phyloP scores from a whole-genome alignment of 495 filamentous ascomycete species.

The Talaromyces nanjingensis region DNA sequence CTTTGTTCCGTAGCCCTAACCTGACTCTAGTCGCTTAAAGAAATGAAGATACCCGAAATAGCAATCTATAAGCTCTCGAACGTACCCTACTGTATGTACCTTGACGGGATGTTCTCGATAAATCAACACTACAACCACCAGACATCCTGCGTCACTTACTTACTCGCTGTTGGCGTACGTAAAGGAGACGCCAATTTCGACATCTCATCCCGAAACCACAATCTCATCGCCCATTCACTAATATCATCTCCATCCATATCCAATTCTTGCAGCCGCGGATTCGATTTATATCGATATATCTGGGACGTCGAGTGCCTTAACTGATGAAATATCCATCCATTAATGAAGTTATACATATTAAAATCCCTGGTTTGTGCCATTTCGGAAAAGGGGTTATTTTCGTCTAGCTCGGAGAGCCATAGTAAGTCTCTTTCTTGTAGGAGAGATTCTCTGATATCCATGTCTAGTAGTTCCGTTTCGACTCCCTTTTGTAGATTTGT shows the following conservation, averaged over 20 bases:
- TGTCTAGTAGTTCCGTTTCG: conserved; percentile 3
- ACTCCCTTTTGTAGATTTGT: conserved; percentile 6
- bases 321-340: conserved; percentile 27
- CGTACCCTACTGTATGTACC: background rate
- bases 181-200: background rate
- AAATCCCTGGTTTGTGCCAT: conserved; percentile 5
- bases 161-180: background rate
- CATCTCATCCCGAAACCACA: conserved; percentile 20
- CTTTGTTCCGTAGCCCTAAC: background rate
- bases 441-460: background rate
- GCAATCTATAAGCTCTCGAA: background rate
- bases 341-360: conserved; percentile 17
- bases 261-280: conserved; percentile 15
- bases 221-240: conserved; percentile 19
- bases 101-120: too few species aligned
- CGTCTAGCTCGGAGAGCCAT: conserved; percentile 11
- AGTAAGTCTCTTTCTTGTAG: conserved; percentile 11
- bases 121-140: background rate
- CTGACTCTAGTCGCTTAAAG: background rate
- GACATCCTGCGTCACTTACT: background rate
- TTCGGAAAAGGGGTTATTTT: conserved; percentile 14
- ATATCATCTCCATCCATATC: conserved; percentile 19
- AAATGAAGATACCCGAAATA: background rate
- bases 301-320: conserved; percentile 23
- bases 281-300: conserved; percentile 20